Evolutionary conservation across 495 filamentous ascomycete species (phyloP).

Genomic region (Ramalina intermedia): DNA sequence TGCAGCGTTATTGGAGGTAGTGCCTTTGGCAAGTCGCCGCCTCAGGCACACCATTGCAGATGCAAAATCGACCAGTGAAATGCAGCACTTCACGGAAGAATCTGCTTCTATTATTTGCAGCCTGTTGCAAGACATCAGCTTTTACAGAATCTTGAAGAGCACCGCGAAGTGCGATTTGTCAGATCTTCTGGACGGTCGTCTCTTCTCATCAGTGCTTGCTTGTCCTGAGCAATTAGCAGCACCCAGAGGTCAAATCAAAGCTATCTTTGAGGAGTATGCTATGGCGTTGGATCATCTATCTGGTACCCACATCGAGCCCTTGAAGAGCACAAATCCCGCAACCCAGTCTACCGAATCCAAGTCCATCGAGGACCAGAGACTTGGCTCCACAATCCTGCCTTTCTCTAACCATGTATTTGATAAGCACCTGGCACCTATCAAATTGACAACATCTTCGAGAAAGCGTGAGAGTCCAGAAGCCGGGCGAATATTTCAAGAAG

Average conservation of each 20-base stretch:
- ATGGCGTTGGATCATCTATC: too few species aligned
- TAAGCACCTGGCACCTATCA: slow-evolving; percentile 38
- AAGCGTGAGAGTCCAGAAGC: slow-evolving; percentile 8
- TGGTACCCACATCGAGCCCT: too few species aligned
- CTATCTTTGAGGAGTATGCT: background rate
- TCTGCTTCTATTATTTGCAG: background rate
- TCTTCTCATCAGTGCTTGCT: slow-evolving; percentile 25
- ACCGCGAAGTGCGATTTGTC: slow-evolving; percentile 30
- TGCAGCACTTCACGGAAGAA: background rate
- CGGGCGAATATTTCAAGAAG: slow-evolving; percentile 36
- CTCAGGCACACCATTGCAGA: background rate
- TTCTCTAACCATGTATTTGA: slow-evolving; percentile 48
- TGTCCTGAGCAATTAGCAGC: background rate
- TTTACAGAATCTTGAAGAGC: background rate
- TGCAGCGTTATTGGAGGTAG: background rate
- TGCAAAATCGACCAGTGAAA: background rate
- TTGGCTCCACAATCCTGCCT: slow-evolving; percentile 32
- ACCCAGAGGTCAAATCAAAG: background rate
- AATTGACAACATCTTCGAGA: slow-evolving; percentile 25
- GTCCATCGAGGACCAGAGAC: background rate
- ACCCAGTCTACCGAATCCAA: too few species aligned
- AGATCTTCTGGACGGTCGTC: slow-evolving; percentile 52
- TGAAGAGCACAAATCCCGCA: too few species aligned
- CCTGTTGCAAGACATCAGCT: background rate
- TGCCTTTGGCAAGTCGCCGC: background rate